Percentiles rank a stretch among this genome's conserved stretches.
Evolutionary conservation across 2,329 filamentous ascomycete species (phyloP).

Genomic region (Chrysoporthe cubensis): DNA sequence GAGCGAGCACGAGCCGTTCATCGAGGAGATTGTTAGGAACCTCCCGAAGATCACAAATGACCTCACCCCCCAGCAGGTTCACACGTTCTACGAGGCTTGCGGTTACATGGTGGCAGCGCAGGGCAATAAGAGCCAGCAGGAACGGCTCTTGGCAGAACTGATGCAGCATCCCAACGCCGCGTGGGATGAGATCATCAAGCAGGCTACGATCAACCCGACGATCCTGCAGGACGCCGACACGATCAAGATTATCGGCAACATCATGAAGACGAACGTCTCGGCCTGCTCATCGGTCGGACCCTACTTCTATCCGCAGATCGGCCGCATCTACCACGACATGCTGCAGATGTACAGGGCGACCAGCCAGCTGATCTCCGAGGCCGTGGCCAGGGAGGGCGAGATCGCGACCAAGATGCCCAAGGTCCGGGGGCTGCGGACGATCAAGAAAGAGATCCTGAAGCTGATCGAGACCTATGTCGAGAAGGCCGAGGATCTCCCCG

Average conservation of each 20-base stretch:
- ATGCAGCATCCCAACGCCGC: constrained; percentile 94
- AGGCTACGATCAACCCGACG: constrained; percentile 81
- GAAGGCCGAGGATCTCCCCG: constrained; percentile 93
- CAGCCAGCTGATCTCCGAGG: constrained; percentile 94
- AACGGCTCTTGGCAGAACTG: constrained; percentile 85
- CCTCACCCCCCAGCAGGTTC: constrained; percentile 92
- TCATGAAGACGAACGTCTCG: constrained; percentile 99
- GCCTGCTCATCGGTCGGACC: constrained; percentile 94
- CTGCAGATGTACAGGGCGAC: constrained; percentile 98
- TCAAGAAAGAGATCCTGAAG: constrained; percentile 99
- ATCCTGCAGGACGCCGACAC: constrained; percentile 91
- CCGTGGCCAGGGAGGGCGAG: constrained; percentile 83
- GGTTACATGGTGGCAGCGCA: constrained; percentile 99
- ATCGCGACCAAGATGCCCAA: constrained; percentile 97
- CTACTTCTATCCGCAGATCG: constrained; percentile 98
- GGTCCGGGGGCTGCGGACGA: constrained; percentile 90
- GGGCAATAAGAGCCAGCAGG: constrained; percentile 91
- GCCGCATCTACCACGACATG: constrained; percentile 97
- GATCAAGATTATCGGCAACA: constrained; percentile 98
- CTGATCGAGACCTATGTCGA: constrained; percentile 98
- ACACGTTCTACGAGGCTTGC: constrained; percentile 98
- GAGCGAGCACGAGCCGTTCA: constrained; percentile 93
- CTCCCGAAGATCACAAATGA: constrained; percentile 96
- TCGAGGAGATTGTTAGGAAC: constrained; percentile 96
- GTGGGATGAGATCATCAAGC: constrained; percentile 92